Evolutionary conservation across 2,329 filamentous ascomycete genomes (phyloP), one percentile per base, ranked within the genome.

Genomic region (Teratosphaeria nubilosa): DNA sequence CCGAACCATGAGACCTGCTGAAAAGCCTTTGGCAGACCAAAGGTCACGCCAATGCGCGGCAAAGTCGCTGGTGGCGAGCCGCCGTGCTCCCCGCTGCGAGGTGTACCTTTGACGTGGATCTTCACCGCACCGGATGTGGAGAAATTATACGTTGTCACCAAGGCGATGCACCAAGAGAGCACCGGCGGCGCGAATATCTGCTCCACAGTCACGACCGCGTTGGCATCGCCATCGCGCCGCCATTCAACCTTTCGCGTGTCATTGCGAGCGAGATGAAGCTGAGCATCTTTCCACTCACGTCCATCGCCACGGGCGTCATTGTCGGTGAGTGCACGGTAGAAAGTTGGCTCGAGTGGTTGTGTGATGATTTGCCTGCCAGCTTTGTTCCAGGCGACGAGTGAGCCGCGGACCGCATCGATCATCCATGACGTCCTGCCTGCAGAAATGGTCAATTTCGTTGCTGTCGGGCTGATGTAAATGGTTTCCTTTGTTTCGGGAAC

Each of bases 321-420:
- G 69, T 88, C 82, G 0, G 84, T 87, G 14, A 80, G 78, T 0
- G 85, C 81, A 4, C 85, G 82, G 78, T 83, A 87, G 71, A 87
- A 82, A 5, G 55, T 63, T 5, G 65, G 62, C 30, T 62, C 57
- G 2, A 68, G 32, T 4, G 63, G 58, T 31, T 64, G 57, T 1
- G 62, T 20, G 32, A 68, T 58, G 14, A 67, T 1, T 20, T 66
- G 53, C 16, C 57, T 59, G 53, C 62, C 62, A 14, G 56, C n/a
- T 54, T 68, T 68, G 51, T 60, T 59, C 67, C 67, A 69, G 5
- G 62, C 64, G 7, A 22, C 50, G n/a, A 69, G 56, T 5, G 52
- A 51, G 13, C 67, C 67, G 13, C 53, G 57, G 2, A 62, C 60
- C 9, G 66, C 52, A 41, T 66, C 60, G 34, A 68, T 13, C 13